phyloP scores from a whole-genome alignment of 345 rosid species.

The Brassica rapa region DNA sequence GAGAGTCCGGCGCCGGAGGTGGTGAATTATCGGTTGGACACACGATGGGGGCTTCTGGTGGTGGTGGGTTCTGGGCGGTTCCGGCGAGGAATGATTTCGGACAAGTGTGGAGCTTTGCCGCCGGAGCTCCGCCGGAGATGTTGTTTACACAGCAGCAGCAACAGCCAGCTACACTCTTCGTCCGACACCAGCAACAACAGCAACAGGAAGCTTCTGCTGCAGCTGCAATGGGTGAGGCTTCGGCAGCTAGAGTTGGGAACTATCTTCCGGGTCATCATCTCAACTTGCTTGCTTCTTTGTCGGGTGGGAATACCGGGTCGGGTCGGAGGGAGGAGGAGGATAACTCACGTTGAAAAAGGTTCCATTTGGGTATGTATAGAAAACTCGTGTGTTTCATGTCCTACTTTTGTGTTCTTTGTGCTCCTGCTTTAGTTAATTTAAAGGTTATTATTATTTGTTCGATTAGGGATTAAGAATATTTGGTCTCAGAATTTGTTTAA shows the following conservation, averaged over 20 bases:
- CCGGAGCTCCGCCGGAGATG: conserved; percentile 60
- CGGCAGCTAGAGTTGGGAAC: conserved; percentile 81
- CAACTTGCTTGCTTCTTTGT: conserved; percentile 75
- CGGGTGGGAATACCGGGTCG: conserved; percentile 55
- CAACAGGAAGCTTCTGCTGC: conserved; percentile 27
- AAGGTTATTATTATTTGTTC: conserved; percentile 22
- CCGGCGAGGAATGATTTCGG: conserved; percentile 76
- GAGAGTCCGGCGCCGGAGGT: conserved; percentile 38
- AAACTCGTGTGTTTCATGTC: conserved; percentile 9
- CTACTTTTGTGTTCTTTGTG: conserved; percentile 4
- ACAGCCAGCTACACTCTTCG: conserved; percentile 42
- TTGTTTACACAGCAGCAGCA: conserved; percentile 55
- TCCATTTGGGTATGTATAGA: conserved; percentile 25
- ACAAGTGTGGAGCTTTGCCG: conserved; percentile 78
- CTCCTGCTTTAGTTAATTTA: not conserved
- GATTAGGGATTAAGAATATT: conserved; percentile 24
- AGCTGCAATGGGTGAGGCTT: conserved; percentile 84
- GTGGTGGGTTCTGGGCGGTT: conserved; percentile 85
- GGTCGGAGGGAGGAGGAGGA: conserved; percentile 76
- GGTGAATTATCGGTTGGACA: conserved; percentile 53
- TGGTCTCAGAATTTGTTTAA: not conserved
- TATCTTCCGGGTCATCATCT: conserved; percentile 79
- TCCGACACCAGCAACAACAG: conserved; percentile 49
- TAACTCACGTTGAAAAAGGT: conserved; percentile 32
- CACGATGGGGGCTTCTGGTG: conserved; percentile 36